Percentiles rank a stretch among this genome's conserved stretches.
Conservation (phyloP, 371 early-diverging fungal species). For the Rhizopus stolonifer region DNA sequence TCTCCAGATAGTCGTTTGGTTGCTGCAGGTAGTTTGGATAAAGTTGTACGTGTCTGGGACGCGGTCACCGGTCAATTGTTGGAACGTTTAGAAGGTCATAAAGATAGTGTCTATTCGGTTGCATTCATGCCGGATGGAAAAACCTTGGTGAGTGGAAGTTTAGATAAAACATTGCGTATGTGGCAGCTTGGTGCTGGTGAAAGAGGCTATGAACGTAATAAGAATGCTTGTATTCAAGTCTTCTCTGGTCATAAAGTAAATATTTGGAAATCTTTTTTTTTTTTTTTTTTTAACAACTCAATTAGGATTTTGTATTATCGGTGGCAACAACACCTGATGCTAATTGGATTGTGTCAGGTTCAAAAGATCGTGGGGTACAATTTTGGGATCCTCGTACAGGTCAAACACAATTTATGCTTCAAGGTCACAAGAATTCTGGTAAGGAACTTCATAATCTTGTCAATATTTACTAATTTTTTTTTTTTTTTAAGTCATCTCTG, state of each 20-base stretch:
- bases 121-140: constrained; percentile 95
- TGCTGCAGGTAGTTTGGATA: constrained; percentile 91
- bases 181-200: constrained; percentile 78
- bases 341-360: constrained; percentile 92
- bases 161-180: constrained; percentile 92
- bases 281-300: too few relatives aligned
- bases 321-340: constrained; percentile 92
- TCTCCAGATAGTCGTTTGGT: constrained; percentile 80
- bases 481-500: constrained; percentile 1
- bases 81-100: constrained; percentile 94
- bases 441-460: too few relatives aligned
- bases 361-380: constrained; percentile 93
- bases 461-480: too few relatives aligned
- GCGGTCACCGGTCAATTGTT: constrained; percentile 80
- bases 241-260: constrained; percentile 70
- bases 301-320: constrained; percentile 96
- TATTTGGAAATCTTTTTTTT: too few relatives aligned
- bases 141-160: constrained; percentile 90
- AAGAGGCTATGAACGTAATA: constrained; percentile 33
- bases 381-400: constrained; percentile 91
- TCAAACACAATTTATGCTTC: constrained; percentile 88
- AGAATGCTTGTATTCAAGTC: constrained; percentile 51
- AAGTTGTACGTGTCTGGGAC: constrained; percentile 93
- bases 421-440: constrained; percentile 97
- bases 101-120: constrained; percentile 94